Evolutionary conservation across 1,284 basidiomycete species (phyloP).

Genomic region (Ceratobasidium sp.): DNA sequence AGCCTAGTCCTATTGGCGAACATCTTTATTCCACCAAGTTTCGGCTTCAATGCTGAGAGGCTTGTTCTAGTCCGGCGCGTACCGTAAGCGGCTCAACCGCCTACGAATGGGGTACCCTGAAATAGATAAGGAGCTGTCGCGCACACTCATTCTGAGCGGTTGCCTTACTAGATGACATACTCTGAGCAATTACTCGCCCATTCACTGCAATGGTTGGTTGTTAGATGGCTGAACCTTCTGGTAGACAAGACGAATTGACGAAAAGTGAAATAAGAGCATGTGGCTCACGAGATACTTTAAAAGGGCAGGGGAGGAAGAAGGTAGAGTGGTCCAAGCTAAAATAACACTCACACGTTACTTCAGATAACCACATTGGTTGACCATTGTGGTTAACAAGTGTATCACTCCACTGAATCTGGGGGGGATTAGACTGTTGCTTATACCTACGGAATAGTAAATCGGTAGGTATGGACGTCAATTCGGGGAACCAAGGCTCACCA

Average conservation of each 20-base stretch:
- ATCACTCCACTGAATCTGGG: constrained; percentile 26
- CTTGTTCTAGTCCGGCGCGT: neutral
- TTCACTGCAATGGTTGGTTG: constrained; percentile 4
- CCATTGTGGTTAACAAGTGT: constrained; percentile 16
- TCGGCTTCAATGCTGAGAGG: constrained; percentile 1
- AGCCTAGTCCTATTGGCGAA: no score
- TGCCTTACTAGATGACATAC: constrained; percentile 18
- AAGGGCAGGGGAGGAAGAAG: no score
- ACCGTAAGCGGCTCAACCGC: no score
- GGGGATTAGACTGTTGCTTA: constrained; percentile 35
- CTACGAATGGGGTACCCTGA: constrained; percentile 24
- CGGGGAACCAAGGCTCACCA: constrained; percentile 6
- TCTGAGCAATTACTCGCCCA: constrained; percentile 16
- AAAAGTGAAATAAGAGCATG: no score
- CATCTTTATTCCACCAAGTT: no score
- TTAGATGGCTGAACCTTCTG: no score
- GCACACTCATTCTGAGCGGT: constrained; percentile 39
- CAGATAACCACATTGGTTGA: constrained; percentile 19
- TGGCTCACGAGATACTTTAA: no score
- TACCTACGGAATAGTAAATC: constrained; percentile 5
- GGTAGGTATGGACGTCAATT: neutral
- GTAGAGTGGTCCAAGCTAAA: neutral
- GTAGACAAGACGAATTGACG: no score
- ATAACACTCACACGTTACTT: constrained; percentile 17
- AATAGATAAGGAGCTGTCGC: constrained; percentile 35